phyloP scores from a whole-genome alignment of 1,284 basidiomycete genomes.

The Lignosus rhinocerotis region DNA sequence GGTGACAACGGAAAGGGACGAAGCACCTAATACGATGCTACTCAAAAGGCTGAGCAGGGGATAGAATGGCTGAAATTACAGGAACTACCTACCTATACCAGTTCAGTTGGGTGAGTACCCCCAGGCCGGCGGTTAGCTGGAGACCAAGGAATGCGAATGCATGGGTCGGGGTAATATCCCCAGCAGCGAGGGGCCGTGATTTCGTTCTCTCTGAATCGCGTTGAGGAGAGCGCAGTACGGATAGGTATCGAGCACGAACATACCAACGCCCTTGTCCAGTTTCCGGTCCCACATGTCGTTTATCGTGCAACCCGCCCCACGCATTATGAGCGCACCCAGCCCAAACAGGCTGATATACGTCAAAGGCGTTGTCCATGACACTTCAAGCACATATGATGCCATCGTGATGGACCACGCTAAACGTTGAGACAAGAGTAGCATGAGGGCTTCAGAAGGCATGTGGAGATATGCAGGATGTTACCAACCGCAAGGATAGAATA shows the following conservation, averaged over 20 bases:
- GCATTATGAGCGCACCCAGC: slow-evolving; percentile 91
- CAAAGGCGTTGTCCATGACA: slow-evolving; percentile 66
- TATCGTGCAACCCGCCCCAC: slow-evolving; percentile 97
- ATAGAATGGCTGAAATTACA: not conserved
- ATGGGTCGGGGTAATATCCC: slow-evolving; percentile 76
- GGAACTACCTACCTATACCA: slow-evolving; percentile 78
- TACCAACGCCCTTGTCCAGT: slow-evolving; percentile 90
- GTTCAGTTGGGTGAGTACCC: slow-evolving; percentile 89
- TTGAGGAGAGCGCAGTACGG: not conserved
- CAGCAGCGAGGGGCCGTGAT: slow-evolving; percentile 74
- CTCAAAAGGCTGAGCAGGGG: not conserved
- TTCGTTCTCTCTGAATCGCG: slow-evolving; percentile 64
- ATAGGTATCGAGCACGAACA: slow-evolving; percentile 31
- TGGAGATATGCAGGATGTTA: slow-evolving; percentile 24
- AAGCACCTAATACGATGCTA: slow-evolving; percentile 90
- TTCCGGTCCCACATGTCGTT: slow-evolving; percentile 99
- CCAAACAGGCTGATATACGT: slow-evolving; percentile 86
- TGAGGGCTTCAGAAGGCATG: not conserved
- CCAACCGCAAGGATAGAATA: slow-evolving; percentile 93
- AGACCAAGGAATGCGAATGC: slow-evolving; percentile 83
- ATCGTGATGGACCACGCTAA: slow-evolving; percentile 96
- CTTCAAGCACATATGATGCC: slow-evolving; percentile 78
- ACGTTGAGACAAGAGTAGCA: not conserved
- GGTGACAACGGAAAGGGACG: slow-evolving; percentile 84
- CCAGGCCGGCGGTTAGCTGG: slow-evolving; percentile 87